Evolutionary conservation across 1,284 basidiomycete genomes (phyloP), one percentile per base, ranked within the genome.

Genomic region (Cutaneotrichosporon sp.): DNA sequence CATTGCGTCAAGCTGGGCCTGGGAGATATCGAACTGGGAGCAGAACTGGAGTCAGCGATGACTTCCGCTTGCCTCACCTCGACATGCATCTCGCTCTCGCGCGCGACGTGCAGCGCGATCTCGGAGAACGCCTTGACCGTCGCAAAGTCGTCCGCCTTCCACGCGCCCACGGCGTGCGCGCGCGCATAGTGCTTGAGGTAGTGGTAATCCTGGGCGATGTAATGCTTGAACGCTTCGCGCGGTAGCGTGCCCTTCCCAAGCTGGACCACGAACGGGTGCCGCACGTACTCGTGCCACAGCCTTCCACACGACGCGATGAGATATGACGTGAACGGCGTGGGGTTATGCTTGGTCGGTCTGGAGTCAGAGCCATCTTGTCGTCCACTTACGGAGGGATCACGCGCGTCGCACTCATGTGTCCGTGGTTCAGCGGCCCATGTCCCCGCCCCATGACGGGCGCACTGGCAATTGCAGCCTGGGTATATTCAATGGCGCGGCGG

Each of bases 371-470:
- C n/a, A 20, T 20, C 3, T 6, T 38, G 17, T 16, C 2, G 39
- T 14, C 25, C 4, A 73, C 83, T 63, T 62, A 89, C 88, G 75
- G 76, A 2, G 83, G 81, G 17, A 93, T 69, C 3, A 76, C 64
- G 0, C 80, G 76, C 10, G 64, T 73, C 1, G 76, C 68, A n/a
- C 84, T 75, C 0, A 81, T 77, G 66, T 90, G 87, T 49, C 86
- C 77, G 68, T 97, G 92, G 71, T 97, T 90, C 19, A 97, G 79
- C 1, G 93, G 91, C 0, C 91, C 92, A 51, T 86, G 77, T 0
- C 93, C 92, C 8, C 77, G 72, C 2, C 92, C 93, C 2, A 94
- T 80, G 0, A 81, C 72, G 41, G 79, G 76, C 0, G 91, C 86
- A 0, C 82, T 80, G 29, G 82, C 80, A 41, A 97, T 93, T 0